Evolutionary conservation across 75 land plant species (phyloP), one percentile per base, ranked within the genome.

Genomic region (Adiantum capillusveneris): DNA sequence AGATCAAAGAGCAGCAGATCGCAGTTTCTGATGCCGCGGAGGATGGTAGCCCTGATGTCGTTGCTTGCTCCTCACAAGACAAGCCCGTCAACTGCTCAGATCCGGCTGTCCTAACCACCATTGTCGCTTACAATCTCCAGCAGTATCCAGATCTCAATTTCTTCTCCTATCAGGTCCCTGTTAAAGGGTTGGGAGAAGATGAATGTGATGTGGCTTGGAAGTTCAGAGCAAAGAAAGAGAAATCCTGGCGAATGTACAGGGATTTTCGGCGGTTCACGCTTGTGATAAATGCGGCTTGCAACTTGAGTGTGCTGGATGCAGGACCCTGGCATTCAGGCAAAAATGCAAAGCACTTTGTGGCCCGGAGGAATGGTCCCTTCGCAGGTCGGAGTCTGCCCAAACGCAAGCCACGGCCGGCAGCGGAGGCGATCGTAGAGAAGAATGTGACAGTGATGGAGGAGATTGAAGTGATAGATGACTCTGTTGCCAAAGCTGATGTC

Each of bases 201-300:
- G 79, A 74, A 56, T 93, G 98, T 59, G 96, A 93, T 64, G 83
- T 81, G 25, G 68, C 90, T 9, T 93, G 94, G 94, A 64, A 84
- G 55, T 93, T 78, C 70, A 60, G 95, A 44, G 73, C 84, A 67
- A 76, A 70, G 72, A 78, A 66, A 56, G 90, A 79, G 68, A 88
- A 77, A 62, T 85, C 98, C 9, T 80, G 81, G 80, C 66, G 98
- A 41, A 72, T 59, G 74, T 93, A 93, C 69, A 66, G 78, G 56
- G 98, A 93, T 70, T 93, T 75, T 56, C 56, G 98, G 55, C 68
- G 98, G 53, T 85, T 80, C 65, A 65, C 51, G 28, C 57, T 88
- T 11, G 65, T 53, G 13, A n/a, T 63, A n/a, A 59, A 58, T 1
- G 70, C 63, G 1, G 66, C 77, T 62, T 93, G 98, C 59, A 57